These are phyloP conservation scores for Salvia rosmarinus DNA, from an alignment of 257 asterid species.

Conservation along the genomic window DNA sequence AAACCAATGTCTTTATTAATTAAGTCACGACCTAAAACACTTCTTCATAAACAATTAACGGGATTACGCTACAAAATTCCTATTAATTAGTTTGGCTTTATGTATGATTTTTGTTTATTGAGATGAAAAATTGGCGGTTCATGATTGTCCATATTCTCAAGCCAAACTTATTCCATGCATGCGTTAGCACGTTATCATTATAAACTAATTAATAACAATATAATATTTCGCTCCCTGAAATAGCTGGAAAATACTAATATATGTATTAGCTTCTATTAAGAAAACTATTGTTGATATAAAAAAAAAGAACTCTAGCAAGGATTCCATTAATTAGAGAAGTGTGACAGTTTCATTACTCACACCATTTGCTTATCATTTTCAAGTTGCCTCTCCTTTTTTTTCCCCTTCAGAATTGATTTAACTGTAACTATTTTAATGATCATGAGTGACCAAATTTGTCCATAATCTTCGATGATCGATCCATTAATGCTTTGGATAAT, in stretches of 20 bases:
- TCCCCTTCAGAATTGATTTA: background rate
- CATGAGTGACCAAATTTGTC: background rate
- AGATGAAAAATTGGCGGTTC: background rate
- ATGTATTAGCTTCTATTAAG: background rate
- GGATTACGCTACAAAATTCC: background rate
- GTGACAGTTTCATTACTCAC: conserved; percentile 4
- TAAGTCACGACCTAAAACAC: conserved; percentile 26
- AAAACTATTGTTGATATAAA: background rate
- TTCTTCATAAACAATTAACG: conserved; percentile 13
- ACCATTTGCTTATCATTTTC: background rate
- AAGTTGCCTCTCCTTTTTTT: background rate
- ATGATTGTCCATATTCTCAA: background rate
- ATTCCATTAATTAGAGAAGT: conserved; percentile 15
- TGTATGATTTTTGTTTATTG: background rate
- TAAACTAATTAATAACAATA: background rate
- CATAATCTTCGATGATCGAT: background rate
- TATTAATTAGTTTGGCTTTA: background rate
- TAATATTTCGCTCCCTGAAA: background rate
- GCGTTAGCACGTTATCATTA: background rate
- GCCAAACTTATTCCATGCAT: background rate
- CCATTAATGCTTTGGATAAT: background rate
- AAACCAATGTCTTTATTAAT: conserved; percentile 9
- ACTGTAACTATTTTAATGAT: background rate
- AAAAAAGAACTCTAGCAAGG: no score
- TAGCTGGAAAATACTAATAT: background rate